phyloP scores from a whole-genome alignment of 2,329 filamentous ascomycete genomes.

The Penicillium sp. region DNA sequence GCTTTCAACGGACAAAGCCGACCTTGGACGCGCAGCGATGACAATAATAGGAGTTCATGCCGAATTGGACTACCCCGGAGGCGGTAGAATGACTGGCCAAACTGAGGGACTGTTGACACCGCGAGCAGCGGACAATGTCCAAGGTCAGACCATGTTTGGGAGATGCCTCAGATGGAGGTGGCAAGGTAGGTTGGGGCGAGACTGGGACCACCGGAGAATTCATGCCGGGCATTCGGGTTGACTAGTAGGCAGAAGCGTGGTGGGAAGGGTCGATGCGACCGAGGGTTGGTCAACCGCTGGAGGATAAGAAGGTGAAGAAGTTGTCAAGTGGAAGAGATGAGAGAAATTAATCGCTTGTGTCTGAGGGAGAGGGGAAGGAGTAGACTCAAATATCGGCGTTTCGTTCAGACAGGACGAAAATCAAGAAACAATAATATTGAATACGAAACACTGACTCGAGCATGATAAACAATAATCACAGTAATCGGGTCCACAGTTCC shows the following conservation, averaged over 20 bases:
- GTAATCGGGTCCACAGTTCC: neutral
- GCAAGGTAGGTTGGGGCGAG: conserved; percentile 32
- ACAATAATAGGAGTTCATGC: conserved; percentile 56
- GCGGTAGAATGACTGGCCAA: conserved; percentile 41
- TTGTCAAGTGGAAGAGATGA: neutral
- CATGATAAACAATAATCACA: too few relatives aligned
- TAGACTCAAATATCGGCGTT: neutral
- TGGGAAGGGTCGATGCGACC: neutral
- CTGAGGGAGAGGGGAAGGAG: neutral
- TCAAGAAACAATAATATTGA: neutral
- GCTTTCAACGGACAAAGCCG: conserved; percentile 45
- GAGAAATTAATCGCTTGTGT: neutral
- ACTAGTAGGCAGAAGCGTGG: neutral
- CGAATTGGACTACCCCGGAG: conserved; percentile 49
- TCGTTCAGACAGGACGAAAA: neutral
- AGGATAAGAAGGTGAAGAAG: neutral
- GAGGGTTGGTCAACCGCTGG: neutral
- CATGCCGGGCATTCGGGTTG: conserved; percentile 32
- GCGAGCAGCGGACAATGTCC: conserved; percentile 52
- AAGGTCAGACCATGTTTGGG: conserved; percentile 30
- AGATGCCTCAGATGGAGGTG: conserved; percentile 31
- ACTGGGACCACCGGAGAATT: conserved; percentile 43
- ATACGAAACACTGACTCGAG: conserved; percentile 3
- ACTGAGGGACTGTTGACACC: conserved; percentile 53
- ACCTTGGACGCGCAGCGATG: conserved; percentile 50